Evolutionary conservation across 106 monocot genomes (phyloP), one percentile per base, ranked within the genome.

Genomic region (Dioscorea dumetorum): DNA sequence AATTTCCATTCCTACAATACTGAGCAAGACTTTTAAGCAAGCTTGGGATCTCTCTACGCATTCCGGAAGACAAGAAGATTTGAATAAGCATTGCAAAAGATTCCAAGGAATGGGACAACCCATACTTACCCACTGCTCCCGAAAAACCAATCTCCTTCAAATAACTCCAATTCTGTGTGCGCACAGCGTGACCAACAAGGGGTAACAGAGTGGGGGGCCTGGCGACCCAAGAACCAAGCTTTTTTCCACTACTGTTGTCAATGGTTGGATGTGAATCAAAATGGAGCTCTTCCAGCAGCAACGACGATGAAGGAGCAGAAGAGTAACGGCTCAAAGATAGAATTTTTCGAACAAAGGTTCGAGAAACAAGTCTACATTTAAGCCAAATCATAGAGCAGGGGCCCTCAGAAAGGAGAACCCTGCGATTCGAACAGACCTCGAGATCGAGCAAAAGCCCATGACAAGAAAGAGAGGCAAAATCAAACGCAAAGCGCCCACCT

Each of bases 81-180:
- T 34, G 50, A 33, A 78, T 19, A 21, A 78, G 50, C 32, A 78
- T 67, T 2, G 33, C 51, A 58, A 78, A 78, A 7, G 58, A 61
- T 33, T 72, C 64, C 49, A 78, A 60, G 8, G 78, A 62, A 34
- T 56, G 60, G 0, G 34, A 67, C 8, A 59, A 53, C 5, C 78
- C 78, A 54, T 67, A 64, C 51, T 52, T 58, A 7, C 33, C 5
- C 15, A 67, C 78, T 24, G 50, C 64, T 21, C 58, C 66, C 6
- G 60, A 64, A 41, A 71, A 78, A 0, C 22, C 48, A 21, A 72
- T 72, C 33, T 67, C 34, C 56, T 10, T 53, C 0, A 65, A 71
- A 33, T 49, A 23, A 5, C 50, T 61, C 66, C 71, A 78, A 21
- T 61, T 34, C 33, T 61, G 58, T 54, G 78, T 77, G 14, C 24